phyloP scores from a whole-genome alignment of 805 yeast genomes.

The Cephaloascus albidus region DNA sequence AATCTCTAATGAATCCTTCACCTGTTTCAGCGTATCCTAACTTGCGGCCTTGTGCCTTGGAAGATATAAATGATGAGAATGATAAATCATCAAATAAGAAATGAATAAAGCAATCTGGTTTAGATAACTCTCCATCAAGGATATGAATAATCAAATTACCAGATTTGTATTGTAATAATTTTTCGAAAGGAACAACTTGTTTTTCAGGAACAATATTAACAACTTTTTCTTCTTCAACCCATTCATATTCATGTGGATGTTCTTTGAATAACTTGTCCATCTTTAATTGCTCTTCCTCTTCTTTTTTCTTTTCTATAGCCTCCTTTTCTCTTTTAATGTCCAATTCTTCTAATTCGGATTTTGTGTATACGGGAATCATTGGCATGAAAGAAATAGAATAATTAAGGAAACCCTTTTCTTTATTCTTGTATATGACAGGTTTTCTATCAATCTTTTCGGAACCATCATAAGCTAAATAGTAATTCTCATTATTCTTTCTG shows the following conservation, averaged over 20 bases:
- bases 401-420: constrained; percentile 35
- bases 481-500: constrained; percentile 36
- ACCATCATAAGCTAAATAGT: constrained; percentile 42
- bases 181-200: constrained; percentile 37
- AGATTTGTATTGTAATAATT: constrained; percentile 45
- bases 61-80: constrained; percentile 47
- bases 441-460: constrained; percentile 31
- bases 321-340: constrained; percentile 30
- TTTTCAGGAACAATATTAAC: constrained; percentile 30
- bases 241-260: constrained; percentile 55
- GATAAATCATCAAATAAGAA: constrained; percentile 56
- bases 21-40: constrained; percentile 38
- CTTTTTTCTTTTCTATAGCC: constrained; percentile 21
- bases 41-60: constrained; percentile 35
- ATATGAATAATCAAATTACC: constrained; percentile 56
- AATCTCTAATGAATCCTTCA: constrained; percentile 60
- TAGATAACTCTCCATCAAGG: constrained; percentile 36
- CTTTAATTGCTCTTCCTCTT: constrained; percentile 34
- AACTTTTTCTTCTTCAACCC: constrained; percentile 40
- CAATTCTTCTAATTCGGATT: constrained; percentile 41
- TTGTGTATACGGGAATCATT: constrained; percentile 50
- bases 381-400: constrained; percentile 62
- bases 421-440: constrained; percentile 28
- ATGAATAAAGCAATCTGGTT: constrained; percentile 43
- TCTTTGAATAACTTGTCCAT: constrained; percentile 43